Evolutionary conservation across 495 filamentous ascomycete genomes (phyloP).

Genomic region (Tuber borchii): DNA sequence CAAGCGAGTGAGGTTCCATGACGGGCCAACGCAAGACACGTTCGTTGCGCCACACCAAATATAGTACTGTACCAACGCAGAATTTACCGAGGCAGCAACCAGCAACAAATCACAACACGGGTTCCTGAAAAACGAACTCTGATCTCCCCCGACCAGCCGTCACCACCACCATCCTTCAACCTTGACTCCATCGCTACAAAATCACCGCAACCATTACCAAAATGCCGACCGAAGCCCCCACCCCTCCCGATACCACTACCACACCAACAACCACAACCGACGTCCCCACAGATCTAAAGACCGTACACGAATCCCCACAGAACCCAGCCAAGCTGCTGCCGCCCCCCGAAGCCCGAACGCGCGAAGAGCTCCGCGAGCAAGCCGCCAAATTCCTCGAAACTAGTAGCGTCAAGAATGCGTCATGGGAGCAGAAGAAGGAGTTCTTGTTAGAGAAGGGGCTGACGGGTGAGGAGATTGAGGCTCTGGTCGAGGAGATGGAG

Average conservation of each 20-base stretch:
- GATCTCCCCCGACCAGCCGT: not conserved
- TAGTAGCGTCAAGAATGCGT: conserved; percentile 62
- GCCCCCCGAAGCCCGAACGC: conserved; percentile 26
- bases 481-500: conserved; percentile 50
- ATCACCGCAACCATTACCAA: not conserved
- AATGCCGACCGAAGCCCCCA: conserved; percentile 9
- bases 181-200: not conserved
- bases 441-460: conserved; percentile 80
- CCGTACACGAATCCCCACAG: conserved; percentile 39
- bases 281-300: conserved; percentile 26
- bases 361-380: conserved; percentile 56
- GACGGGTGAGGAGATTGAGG: conserved; percentile 58
- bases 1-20: not conserved
- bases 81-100: conserved; percentile 27
- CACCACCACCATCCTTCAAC: conserved; percentile 3
- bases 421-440: conserved; percentile 63
- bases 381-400: conserved; percentile 75
- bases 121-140: not conserved
- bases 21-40: not conserved
- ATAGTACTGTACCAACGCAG: not conserved
- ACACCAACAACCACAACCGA: conserved; percentile 15
- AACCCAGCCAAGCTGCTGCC: conserved; percentile 27
- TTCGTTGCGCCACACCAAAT: not conserved
- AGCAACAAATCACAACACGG: not conserved
- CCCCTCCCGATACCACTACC: conserved; percentile 7